Evolutionary conservation across 306 rosid species (phyloP), one percentile per base, ranked within the genome.

Genomic region (Trifolium pratense): DNA sequence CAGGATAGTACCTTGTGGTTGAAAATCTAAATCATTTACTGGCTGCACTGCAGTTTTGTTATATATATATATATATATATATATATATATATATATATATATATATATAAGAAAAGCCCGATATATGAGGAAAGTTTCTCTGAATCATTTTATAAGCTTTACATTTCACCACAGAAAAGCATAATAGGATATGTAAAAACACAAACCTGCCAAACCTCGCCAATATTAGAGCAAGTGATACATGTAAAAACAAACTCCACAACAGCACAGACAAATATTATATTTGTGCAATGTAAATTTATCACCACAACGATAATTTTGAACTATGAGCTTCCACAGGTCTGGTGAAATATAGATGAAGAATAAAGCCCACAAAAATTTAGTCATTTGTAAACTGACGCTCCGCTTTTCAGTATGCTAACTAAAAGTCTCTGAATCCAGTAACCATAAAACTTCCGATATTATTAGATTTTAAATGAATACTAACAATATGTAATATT

Each of bases 1-100:
- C 79, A 93, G 82, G 79, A 91, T 80, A 64, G 89, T 69, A 83
- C 85, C 88, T 79, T 93, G 96, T 2, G 98, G 97, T 84, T 93
- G 93, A 83, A 93, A 93, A 86, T 93, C 98, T 83, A 93, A 71
- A 84, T 91, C 98, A 86, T 91, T 91, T 75, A 89, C 79, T 59
- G 98, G 98, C 98, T 91, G n/a, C n/a, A n/a, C n/a, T n/a, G 96
- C 92, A 84, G 56, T 68, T 72, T 77, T 56, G 64, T 70, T 40
- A 65, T 3, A 13, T 20, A n/a, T n/a, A n/a, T n/a, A n/a, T n/a
- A n/a, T n/a, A n/a, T n/a, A n/a, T n/a, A n/a, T n/a, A n/a, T n/a
- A n/a, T n/a, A n/a, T n/a, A n/a, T n/a, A n/a, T n/a, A n/a, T n/a
- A n/a, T n/a, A n/a, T n/a, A n/a, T n/a, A n/a, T n/a, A n/a, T n/a